Percentiles rank a stretch among this genome's conserved stretches.
These are phyloP conservation scores for Scleroderma citrinum DNA, from an alignment of 768 basidiomycete genomes.

Conservation along the genomic window DNA sequence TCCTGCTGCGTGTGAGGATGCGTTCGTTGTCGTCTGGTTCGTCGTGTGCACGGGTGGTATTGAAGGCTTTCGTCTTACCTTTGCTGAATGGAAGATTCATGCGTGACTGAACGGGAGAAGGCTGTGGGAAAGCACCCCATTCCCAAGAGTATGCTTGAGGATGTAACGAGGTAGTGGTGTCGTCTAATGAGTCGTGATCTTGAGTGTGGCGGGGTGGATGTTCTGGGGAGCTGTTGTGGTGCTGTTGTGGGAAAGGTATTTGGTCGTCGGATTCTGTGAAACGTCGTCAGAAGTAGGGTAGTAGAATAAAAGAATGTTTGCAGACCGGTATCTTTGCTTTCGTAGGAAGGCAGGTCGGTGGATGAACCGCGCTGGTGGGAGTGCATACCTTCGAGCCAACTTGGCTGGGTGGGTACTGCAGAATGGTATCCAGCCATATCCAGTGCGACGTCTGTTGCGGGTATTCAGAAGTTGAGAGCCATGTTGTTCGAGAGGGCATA, in stretches of 20 bases:
- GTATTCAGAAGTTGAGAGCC: slow-evolving; percentile 1
- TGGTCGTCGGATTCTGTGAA: slow-evolving; percentile 3
- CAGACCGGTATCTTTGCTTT: background rate
- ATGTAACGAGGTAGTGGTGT: slow-evolving; percentile 12
- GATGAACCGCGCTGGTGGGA: slow-evolving; percentile 12
- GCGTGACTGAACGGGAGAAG: slow-evolving; percentile 55
- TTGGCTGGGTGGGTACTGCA: slow-evolving; percentile 2
- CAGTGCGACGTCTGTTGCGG: slow-evolving; percentile 60
- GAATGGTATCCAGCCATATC: slow-evolving; percentile 81
- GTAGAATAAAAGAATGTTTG: background rate
- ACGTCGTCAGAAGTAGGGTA: background rate
- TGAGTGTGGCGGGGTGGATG: slow-evolving; percentile 12
- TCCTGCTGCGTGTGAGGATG: slow-evolving; percentile 42
- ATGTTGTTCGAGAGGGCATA: slow-evolving; percentile 20
- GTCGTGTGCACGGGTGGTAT: slow-evolving; percentile 6
- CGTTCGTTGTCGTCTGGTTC: slow-evolving; percentile 17
- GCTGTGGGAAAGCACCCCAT: slow-evolving; percentile 86
- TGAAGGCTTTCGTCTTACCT: slow-evolving; percentile 7
- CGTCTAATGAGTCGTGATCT: slow-evolving; percentile 8
- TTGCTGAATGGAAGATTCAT: slow-evolving; percentile 29
- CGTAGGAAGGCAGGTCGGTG: background rate
- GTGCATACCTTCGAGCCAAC: slow-evolving; percentile 12
- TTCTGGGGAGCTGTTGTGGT: slow-evolving; percentile 9
- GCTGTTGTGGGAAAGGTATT: slow-evolving; percentile 17
- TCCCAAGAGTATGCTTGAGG: slow-evolving; percentile 86